Evolutionary conservation across 1,284 basidiomycete species (phyloP).

Genomic region (Irpex lacteus): DNA sequence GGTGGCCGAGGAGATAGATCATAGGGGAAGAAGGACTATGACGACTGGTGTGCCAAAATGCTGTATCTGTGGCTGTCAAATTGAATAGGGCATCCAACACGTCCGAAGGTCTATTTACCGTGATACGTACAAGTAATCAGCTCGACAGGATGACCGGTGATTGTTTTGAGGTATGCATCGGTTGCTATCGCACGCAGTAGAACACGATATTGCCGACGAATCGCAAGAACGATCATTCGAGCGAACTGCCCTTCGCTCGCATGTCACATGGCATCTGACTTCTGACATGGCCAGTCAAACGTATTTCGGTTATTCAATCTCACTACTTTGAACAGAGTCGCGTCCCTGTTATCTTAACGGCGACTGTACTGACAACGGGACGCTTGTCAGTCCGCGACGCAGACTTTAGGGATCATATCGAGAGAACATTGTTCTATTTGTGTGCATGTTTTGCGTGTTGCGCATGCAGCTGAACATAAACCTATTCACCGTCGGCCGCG

Average conservation of each 20-base stretch:
- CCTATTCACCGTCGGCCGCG: background rate
- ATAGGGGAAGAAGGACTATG: background rate
- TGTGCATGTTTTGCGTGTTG: too few relatives aligned
- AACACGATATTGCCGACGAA: background rate
- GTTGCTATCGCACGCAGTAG: constrained; percentile 2
- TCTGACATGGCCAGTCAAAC: background rate
- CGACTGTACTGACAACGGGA: background rate
- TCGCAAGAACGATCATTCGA: background rate
- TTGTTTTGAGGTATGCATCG: background rate
- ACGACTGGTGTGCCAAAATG: constrained; percentile 3
- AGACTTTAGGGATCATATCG: background rate
- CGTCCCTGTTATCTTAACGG: too few relatives aligned
- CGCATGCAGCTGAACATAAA: too few relatives aligned
- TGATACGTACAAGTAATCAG: background rate
- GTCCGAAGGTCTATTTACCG: background rate
- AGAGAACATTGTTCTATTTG: too few relatives aligned
- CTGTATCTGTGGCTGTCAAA: background rate
- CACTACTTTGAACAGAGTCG: background rate
- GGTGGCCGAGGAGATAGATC: constrained; percentile 10
- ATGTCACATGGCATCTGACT: background rate
- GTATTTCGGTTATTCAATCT: background rate
- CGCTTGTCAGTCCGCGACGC: background rate
- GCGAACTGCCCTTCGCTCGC: background rate
- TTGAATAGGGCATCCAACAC: background rate
- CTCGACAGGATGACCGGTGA: background rate